These are phyloP conservation scores for Podochytrium sp. DNA, from an alignment of 192 early-diverging fungal species.

Conservation along the genomic window DNA sequence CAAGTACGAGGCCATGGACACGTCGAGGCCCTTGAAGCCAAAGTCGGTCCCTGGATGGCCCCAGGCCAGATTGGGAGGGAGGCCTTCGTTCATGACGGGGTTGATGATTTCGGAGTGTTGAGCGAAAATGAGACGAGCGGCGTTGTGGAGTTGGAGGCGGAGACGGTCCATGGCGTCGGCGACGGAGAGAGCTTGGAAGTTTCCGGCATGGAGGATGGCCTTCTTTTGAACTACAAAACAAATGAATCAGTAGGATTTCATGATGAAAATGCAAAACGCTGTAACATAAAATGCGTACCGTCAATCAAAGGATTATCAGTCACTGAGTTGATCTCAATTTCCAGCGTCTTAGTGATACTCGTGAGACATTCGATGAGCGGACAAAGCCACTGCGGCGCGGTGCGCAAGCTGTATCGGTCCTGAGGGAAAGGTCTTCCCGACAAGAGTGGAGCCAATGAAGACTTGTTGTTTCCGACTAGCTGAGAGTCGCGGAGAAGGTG, in stretches of 20 bases:
- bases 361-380: not conserved
- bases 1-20: constrained; percentile 7
- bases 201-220: not conserved
- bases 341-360: not conserved
- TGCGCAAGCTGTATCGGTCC: constrained; percentile 8
- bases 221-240: not conserved
- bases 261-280: too few species aligned
- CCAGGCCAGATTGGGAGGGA: constrained; percentile 15
- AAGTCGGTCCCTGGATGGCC: constrained; percentile 1
- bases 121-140: not conserved
- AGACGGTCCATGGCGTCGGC: constrained; percentile 12
- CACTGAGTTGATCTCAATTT: too few species aligned
- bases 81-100: not conserved
- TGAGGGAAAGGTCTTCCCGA: not conserved
- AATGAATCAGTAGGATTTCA: too few species aligned
- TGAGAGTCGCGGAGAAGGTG: constrained; percentile 1
- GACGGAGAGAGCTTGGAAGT: constrained; percentile 10
- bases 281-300: too few species aligned
- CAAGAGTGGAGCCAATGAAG: not conserved
- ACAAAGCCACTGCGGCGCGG: not conserved
- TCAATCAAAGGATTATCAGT: constrained; percentile 17
- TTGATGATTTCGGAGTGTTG: constrained; percentile 19
- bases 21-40: not conserved
- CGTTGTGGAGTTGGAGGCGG: not conserved
- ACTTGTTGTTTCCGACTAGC: not conserved